Evolutionary conservation across 2,329 filamentous ascomycete genomes (phyloP).

Genomic region (Paecilomyces variotii): DNA sequence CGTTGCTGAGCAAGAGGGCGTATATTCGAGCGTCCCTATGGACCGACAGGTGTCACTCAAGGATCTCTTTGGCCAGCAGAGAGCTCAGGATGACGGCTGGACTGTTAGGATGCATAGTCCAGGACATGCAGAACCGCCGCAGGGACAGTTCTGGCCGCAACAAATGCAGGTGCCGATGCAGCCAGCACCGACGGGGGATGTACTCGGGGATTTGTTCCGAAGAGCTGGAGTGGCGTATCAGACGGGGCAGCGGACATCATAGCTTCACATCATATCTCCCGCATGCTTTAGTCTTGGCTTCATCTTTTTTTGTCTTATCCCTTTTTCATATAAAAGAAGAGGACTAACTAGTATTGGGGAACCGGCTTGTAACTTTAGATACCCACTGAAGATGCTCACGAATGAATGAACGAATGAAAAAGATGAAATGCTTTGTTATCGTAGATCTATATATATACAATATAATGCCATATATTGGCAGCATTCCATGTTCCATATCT

Average conservation of each 20-base stretch:
- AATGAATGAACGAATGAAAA: conserved; percentile 1
- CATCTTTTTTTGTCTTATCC: neutral
- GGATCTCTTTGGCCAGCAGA: conserved; percentile 49
- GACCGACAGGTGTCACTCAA: conserved; percentile 46
- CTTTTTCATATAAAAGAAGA: neutral
- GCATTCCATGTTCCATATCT: neutral
- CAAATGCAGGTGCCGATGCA: conserved; percentile 11
- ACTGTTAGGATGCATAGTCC: conserved; percentile 41
- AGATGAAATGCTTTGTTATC: conserved; percentile 3
- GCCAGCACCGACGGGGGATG: conserved; percentile 17
- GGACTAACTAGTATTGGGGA: neutral
- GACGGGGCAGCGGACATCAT: conserved; percentile 9
- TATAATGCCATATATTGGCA: neutral
- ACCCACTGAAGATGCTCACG: conserved; percentile 13
- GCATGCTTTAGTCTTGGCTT: neutral
- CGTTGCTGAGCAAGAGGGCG: conserved; percentile 26
- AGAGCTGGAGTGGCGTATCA: conserved; percentile 32
- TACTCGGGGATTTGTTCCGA: conserved; percentile 36
- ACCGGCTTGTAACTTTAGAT: conserved; percentile 12
- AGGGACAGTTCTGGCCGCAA: conserved; percentile 9
- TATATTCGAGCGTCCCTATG: conserved; percentile 39
- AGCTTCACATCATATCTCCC: neutral
- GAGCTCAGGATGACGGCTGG: conserved; percentile 44
- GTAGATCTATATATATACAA: neutral
- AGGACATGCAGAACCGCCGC: conserved; percentile 12